Percentiles rank a stretch among this genome's conserved stretches.
phyloP scores from a whole-genome alignment of 768 basidiomycete genomes.

The Ramaria rubella region DNA sequence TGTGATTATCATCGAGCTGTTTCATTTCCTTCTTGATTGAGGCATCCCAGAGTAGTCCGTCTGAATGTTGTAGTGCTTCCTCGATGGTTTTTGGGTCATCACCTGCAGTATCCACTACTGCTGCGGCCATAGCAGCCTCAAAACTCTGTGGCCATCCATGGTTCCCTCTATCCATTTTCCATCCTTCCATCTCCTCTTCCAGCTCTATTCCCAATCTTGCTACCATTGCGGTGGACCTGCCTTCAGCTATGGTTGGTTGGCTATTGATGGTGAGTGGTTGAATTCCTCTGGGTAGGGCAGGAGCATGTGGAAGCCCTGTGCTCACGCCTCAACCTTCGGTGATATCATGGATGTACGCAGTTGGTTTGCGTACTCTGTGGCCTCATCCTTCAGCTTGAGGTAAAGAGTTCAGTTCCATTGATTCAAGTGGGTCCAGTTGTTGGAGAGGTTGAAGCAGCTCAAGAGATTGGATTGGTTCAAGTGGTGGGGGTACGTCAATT shows the following conservation, averaged over 20 bases:
- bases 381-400: background rate
- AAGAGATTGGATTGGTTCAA: too few species aligned
- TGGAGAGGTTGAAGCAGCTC: too few species aligned
- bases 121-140: background rate
- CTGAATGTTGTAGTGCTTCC: slow-evolving; percentile 3
- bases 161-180: background rate
- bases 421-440: too few species aligned
- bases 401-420: background rate
- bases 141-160: too few species aligned
- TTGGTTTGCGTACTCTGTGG: background rate
- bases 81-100: background rate
- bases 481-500: background rate
- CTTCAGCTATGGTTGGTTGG: too few species aligned
- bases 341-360: background rate
- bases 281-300: background rate
- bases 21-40: slow-evolving; percentile 18
- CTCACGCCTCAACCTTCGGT: background rate
- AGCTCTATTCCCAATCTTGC: background rate
- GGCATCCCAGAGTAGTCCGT: slow-evolving; percentile 13
- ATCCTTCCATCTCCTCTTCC: background rate
- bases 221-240: too few species aligned
- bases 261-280: background rate
- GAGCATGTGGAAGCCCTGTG: background rate
- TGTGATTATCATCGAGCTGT: slow-evolving; percentile 22
- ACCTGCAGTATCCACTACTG: background rate